Conservation (phyloP, 139 green algal species). For the Parachlorella kessleri region DNA sequence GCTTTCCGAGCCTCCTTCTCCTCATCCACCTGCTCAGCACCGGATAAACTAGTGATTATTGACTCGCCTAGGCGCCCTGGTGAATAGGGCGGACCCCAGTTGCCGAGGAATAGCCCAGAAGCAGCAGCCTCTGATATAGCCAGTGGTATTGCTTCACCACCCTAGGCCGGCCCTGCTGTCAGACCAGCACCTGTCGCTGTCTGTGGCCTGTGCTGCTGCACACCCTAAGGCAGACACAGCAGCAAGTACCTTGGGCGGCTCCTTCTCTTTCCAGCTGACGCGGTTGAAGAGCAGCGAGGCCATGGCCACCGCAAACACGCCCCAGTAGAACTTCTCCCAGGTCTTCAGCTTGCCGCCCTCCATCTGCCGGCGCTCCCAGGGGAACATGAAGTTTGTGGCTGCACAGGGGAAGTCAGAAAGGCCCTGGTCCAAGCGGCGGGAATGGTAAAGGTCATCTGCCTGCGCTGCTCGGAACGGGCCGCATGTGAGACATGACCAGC, state of each 20-base stretch:
- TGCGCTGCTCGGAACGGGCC: background rate
- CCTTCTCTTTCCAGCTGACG: constrained; percentile 14
- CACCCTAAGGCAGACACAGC: no score
- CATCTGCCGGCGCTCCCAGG: constrained; percentile 64
- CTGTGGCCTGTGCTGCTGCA: no score
- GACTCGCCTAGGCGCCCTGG: no score
- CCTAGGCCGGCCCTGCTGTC: background rate
- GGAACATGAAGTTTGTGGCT: constrained; percentile 60
- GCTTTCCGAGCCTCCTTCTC: constrained; percentile 36
- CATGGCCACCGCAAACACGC: constrained; percentile 64
- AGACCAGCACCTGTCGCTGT: background rate
- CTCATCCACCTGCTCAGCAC: constrained; percentile 36
- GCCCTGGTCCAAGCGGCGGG: background rate
- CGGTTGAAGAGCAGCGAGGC: constrained; percentile 51
- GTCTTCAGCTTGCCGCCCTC: constrained; percentile 58
- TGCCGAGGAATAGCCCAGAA: no score
- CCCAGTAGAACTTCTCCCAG: constrained; percentile 84
- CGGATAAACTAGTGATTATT: no score
- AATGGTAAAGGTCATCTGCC: background rate
- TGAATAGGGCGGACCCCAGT: no score
- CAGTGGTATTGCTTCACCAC: background rate
- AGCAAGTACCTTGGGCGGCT: background rate
- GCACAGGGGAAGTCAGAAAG: background rate
- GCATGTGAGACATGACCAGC: background rate
- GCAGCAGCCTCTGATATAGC: no score